Conservation (phyloP, 2,329 filamentous ascomycete species). For the Ophiostoma tasmaniense region DNA sequence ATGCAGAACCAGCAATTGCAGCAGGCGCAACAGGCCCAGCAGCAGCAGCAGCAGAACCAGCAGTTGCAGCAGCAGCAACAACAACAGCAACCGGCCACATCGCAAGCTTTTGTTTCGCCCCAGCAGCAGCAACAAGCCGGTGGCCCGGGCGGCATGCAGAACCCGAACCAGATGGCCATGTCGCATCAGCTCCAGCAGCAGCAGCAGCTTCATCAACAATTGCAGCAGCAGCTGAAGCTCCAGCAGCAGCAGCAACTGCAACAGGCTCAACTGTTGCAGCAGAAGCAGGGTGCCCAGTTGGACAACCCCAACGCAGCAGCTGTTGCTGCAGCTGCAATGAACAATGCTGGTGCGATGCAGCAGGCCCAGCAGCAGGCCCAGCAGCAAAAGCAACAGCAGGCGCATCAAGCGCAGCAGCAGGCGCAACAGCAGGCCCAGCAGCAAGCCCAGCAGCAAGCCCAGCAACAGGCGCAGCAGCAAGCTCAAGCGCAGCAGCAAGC, state of each 20-base stretch:
- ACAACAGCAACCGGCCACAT: slow-evolving; percentile 13
- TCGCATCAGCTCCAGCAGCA: slow-evolving; percentile 20
- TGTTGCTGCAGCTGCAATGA: slow-evolving; percentile 4
- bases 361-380: slow-evolving; percentile 17
- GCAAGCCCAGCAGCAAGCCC: slow-evolving; percentile 15
- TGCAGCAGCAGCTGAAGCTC: slow-evolving; percentile 29
- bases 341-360: slow-evolving; percentile 6
- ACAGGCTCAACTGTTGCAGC: slow-evolving; percentile 20
- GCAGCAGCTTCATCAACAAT: slow-evolving; percentile 14
- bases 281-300: slow-evolving; percentile 22
- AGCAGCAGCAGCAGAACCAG: slow-evolving; percentile 8
- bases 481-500: too few species aligned
- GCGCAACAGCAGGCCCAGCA: slow-evolving; percentile 15
- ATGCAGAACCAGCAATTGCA: slow-evolving; percentile 10
- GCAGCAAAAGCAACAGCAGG: slow-evolving; percentile 21
- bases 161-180: slow-evolving; percentile 11
- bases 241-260: slow-evolving; percentile 7
- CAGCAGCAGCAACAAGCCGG: slow-evolving; percentile 16
- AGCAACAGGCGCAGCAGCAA: slow-evolving; percentile 20
- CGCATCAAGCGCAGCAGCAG: slow-evolving; percentile 17
- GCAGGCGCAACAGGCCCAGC: slow-evolving; percentile 9
- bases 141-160: slow-evolving; percentile 12
- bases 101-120: slow-evolving; percentile 11
- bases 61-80: slow-evolving; percentile 21
- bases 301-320: slow-evolving; percentile 16